Percentiles rank a stretch among this genome's conserved stretches.
Conservation (phyloP, 2,329 filamentous ascomycete species). For the Anisogramma anomala region DNA sequence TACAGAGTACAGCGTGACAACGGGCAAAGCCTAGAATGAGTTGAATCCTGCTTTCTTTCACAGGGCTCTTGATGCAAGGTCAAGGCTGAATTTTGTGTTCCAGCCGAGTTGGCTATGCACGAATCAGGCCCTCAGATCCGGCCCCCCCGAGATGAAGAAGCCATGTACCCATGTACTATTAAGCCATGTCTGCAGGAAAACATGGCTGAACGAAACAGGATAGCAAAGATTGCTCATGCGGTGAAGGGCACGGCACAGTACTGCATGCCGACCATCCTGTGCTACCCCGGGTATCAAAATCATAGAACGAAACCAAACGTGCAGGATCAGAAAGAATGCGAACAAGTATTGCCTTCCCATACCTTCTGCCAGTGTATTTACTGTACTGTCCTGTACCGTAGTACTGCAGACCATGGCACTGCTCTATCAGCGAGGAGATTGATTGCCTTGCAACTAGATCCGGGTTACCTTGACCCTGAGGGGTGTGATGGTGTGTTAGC, state of each 20-base stretch:
- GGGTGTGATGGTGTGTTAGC: not conserved
- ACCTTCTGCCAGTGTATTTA: not conserved
- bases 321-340: not conserved
- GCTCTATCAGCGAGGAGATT: too few relatives aligned
- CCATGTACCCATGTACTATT: too few relatives aligned
- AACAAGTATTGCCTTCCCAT: not conserved
- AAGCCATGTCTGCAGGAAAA: not conserved
- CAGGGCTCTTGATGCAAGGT: too few relatives aligned
- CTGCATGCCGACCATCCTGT: not conserved
- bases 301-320: not conserved
- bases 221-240: conserved; percentile 2
- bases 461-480: conserved; percentile 19
- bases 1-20: too few relatives aligned
- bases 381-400: not conserved
- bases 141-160: too few relatives aligned
- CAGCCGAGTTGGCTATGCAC: not conserved
- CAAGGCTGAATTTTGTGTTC: too few relatives aligned
- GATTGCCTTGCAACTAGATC: too few relatives aligned
- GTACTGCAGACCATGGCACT: too few relatives aligned
- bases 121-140: too few relatives aligned
- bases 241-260: not conserved
- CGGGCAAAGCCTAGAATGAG: too few relatives aligned
- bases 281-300: conserved; percentile 4
- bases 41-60: too few relatives aligned
- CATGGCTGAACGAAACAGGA: not conserved